These are phyloP conservation scores for Boletales sp. DNA, from an alignment of 768 basidiomycete species.

Conservation along the genomic window DNA sequence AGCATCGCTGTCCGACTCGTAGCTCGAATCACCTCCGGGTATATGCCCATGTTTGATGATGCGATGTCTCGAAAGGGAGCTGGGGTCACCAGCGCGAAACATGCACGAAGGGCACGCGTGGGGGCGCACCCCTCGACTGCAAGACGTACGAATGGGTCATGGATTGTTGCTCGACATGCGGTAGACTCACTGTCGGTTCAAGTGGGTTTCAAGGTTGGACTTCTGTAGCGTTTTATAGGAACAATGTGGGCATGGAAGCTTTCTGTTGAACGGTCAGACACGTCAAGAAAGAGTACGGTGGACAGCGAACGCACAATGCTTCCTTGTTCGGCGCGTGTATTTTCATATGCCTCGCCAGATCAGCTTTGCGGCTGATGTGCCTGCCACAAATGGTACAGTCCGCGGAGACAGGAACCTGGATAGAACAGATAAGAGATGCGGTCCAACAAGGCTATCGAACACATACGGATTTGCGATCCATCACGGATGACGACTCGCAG, in stretches of 20 bases:
- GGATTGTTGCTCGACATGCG: neutral
- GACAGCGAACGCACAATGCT: conserved; percentile 14
- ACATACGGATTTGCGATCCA: neutral
- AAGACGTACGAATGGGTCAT: neutral
- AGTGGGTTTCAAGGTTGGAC: conserved; percentile 26
- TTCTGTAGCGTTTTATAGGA: conserved; percentile 21
- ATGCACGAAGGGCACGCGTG: conserved; percentile 18
- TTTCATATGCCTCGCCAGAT: conserved; percentile 26
- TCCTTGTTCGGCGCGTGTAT: conserved; percentile 22
- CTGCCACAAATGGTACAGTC: conserved; percentile 14
- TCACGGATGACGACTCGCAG: no score
- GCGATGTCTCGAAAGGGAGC: conserved; percentile 21
- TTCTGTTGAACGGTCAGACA: conserved; percentile 18
- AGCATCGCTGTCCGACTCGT: neutral
- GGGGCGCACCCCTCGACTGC: conserved; percentile 10
- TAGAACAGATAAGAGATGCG: no score
- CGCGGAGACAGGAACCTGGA: neutral
- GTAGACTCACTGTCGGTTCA: conserved; percentile 29
- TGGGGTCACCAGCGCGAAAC: conserved; percentile 16
- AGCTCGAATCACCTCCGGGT: conserved; percentile 3
- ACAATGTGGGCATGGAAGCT: conserved; percentile 24
- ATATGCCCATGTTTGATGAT: conserved; percentile 14
- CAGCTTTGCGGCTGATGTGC: conserved; percentile 21
- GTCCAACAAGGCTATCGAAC: no score
- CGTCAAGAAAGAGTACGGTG: neutral